These are phyloP conservation scores for Rostrohypoxylon terebratum DNA, from an alignment of 495 filamentous ascomycete species.

Conservation along the genomic window DNA sequence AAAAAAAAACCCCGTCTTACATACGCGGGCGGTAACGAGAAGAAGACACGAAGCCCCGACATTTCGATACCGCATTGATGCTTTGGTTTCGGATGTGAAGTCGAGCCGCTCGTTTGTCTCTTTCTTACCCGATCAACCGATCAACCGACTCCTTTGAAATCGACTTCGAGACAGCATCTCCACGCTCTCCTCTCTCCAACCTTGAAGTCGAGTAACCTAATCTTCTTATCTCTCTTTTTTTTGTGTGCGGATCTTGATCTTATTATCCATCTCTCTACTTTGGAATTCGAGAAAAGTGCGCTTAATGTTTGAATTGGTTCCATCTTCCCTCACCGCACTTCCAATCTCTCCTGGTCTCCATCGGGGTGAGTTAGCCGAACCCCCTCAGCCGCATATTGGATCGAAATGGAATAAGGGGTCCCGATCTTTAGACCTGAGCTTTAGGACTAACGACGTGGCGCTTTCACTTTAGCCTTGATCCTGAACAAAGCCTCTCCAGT, in stretches of 20 bases:
- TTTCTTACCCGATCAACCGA: slow-evolving; percentile 24
- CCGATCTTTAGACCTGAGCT: slow-evolving; percentile 18
- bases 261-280: not conserved
- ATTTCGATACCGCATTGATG: slow-evolving; percentile 39
- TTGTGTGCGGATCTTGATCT: not conserved
- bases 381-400: slow-evolving; percentile 12
- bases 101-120: slow-evolving; percentile 38
- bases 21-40: not conserved
- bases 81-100: slow-evolving; percentile 44
- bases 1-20: not conserved
- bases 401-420: slow-evolving; percentile 8
- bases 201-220: slow-evolving; percentile 4
- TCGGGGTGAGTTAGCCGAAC: slow-evolving; percentile 29
- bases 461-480: slow-evolving; percentile 16
- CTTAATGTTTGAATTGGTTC: slow-evolving; percentile 26
- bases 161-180: slow-evolving; percentile 1
- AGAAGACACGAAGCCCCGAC: slow-evolving; percentile 7
- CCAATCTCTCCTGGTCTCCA: slow-evolving; percentile 7
- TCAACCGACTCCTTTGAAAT: slow-evolving; percentile 22
- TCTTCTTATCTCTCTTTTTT: not conserved
- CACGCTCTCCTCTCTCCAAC: too few relatives aligned
- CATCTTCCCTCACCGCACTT: slow-evolving; percentile 7
- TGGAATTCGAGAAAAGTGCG: not conserved
- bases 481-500: slow-evolving; percentile 29
- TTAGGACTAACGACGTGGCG: slow-evolving; percentile 43